These are phyloP conservation scores for Blastobotrys chiropterorum DNA, from an alignment of 805 yeast species.

Conservation along the genomic window DNA sequence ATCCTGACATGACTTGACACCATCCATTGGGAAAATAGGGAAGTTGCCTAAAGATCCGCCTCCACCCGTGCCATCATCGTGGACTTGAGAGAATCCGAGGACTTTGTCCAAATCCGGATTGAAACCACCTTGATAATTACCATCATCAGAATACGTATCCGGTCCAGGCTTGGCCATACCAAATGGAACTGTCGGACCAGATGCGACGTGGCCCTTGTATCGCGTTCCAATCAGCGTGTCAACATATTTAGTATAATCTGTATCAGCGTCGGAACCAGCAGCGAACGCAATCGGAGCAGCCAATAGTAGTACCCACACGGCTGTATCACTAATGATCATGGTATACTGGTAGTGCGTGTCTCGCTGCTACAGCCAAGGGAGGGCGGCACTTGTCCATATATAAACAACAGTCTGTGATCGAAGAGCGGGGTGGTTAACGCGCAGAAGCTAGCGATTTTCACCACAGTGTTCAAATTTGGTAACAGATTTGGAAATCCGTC, in stretches of 20 bases:
- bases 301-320: not conserved
- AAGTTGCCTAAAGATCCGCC: constrained; percentile 23
- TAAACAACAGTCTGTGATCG: too few species aligned
- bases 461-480: too few species aligned
- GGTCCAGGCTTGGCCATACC: constrained; percentile 36
- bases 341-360: too few species aligned
- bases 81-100: constrained; percentile 35
- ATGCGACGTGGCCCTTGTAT: constrained; percentile 33
- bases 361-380: too few species aligned
- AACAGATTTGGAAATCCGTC: too few species aligned
- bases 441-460: too few species aligned
- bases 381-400: too few species aligned
- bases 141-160: constrained; percentile 31
- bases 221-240: constrained; percentile 35
- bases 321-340: not conserved
- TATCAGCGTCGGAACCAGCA: not conserved
- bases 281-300: not conserved
- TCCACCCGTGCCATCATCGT: constrained; percentile 37
- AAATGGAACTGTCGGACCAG: constrained; percentile 34
- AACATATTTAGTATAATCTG: constrained; percentile 15
- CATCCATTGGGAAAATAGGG: constrained; percentile 2
- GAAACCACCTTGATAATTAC: constrained; percentile 29
- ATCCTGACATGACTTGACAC: not conserved
- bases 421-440: too few species aligned
- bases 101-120: constrained; percentile 23